Evolutionary conservation across 768 basidiomycete species (phyloP), one percentile per base, ranked within the genome.

Genomic region (Lactifluus hygrophoroides): DNA sequence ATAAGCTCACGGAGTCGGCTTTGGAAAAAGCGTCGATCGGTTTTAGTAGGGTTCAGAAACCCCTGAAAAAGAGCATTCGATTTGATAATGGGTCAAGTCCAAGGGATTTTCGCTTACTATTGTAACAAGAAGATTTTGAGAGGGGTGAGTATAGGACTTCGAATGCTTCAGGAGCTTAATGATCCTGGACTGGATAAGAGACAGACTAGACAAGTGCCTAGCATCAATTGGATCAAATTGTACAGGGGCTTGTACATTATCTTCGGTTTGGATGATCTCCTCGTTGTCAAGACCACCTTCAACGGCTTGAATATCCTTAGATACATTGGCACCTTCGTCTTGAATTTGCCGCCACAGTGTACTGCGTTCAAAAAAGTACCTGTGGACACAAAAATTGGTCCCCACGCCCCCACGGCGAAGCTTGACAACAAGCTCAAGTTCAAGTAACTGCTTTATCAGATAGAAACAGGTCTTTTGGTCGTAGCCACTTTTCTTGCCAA

Each of bases 381-480:
- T 86, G 73, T 92, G 92, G 45, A 95, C 82, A 67, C 81, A 83
- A 59, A 88, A 81, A 69, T 94, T 82, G 30, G 82, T 81, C 25
- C 88, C 87, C 16, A 88, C 78, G 17, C 89, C 88, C 10, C 84
- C 84, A 46, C 83, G 82, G 43, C 86, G 77, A n/a, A 85, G 83
- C 71, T 92, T 91, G 61, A 85, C 79, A 48, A 93, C 80, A 40
- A 89, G 75, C 66, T 80, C 83, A 53, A 94, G 74, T 51, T 85
- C 83, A 2, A 84, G 76, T 17, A 94, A 74, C 64, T 89, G 84
- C 63, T 83, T 81, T 57, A 91, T 81, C 57, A 92, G 80, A 71
- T 94, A 94, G 69, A 90, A 90, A 62, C 90, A 90, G 1, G 88
- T 88, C 71, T 93, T 94, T 68, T 90, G 89, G 67, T 93, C 91